Evolutionary conservation across 257 asterid species (phyloP).

Genomic region (Petrea volubilis): DNA sequence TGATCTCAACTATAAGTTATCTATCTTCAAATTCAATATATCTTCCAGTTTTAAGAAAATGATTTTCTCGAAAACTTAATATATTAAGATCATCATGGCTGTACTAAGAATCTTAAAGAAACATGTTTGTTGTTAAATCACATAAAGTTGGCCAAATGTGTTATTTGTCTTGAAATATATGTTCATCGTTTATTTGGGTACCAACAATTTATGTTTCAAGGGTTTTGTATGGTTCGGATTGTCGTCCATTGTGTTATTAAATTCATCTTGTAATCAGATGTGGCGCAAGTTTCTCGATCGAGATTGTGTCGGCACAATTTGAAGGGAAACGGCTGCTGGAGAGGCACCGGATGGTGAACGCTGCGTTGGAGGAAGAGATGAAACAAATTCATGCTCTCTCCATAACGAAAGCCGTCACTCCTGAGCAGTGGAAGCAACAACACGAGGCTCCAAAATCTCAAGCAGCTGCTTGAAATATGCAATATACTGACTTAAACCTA

Average conservation of each 20-base stretch:
- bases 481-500: neutral
- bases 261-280: conserved; percentile 45
- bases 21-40: too few species aligned
- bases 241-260: neutral
- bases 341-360: conserved; percentile 86
- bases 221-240: neutral
- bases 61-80: too few species aligned
- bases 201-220: too few species aligned
- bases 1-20: too few species aligned
- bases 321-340: conserved; percentile 87
- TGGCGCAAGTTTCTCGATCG: conserved; percentile 79
- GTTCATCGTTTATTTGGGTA: too few species aligned
- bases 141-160: too few species aligned
- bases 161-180: too few species aligned
- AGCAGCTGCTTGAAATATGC: conserved; percentile 39
- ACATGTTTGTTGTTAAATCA: too few species aligned
- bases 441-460: conserved; percentile 53
- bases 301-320: conserved; percentile 70
- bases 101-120: too few species aligned
- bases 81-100: too few species aligned
- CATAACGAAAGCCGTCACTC: conserved; percentile 75
- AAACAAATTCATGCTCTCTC: conserved; percentile 88
- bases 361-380: conserved; percentile 76
- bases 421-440: conserved; percentile 76
- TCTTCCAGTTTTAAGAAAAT: too few species aligned